Base-by-base conservation (phyloP, 495 filamentous ascomycete species). In the Cenococcum geophilum region DNA sequence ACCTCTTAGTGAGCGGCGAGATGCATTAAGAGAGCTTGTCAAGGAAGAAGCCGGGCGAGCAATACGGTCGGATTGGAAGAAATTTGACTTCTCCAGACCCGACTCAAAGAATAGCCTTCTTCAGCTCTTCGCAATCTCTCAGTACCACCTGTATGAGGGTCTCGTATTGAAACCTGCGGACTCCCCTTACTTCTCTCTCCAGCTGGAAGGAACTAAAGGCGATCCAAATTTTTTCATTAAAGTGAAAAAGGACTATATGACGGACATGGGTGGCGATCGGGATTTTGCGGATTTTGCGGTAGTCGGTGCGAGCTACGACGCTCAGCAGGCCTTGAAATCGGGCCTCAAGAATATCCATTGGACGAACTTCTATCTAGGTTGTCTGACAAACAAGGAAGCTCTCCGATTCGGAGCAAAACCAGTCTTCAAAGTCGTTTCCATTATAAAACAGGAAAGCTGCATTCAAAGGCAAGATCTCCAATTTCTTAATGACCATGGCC, bases 221-320 rank as follows among this genome's bases (percentile, higher is more conserved):
- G 45, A 59, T 9, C 56, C 64, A 10, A 59, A 56, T 14, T 63
- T 47, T 23, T 86, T 84, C 73, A 88, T 95, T 67, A 96, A 95
- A 73, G 69, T 96, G 27, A 96, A 96, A 71, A 95, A 92, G 64
- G 90, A 95, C 65, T 96, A 95, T 61, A 86, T 96, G n/a, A 77
- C 76, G 20, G 82, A 83, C 5, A 79, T 91, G 64, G 91, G 90
- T 1, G 89, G 95, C 65, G 86, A 88, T 43, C 82, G 88, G 0
- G 91, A 95, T 69, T 85, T 96, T 60, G 83, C 87, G 1, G 91
- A 95, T 70, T 87, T 96, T 64, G 83, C 86, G 1, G 78, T 92
- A 6, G 74, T 95, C 35, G 91, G 88, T 4, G 90, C 80, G 6
- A 79, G 80, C 1, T 89, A 86, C 62, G 81, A 86, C 61, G 73